These are phyloP conservation scores for Ilex aquifolium DNA, from an alignment of 257 asterid species.

Conservation along the genomic window DNA sequence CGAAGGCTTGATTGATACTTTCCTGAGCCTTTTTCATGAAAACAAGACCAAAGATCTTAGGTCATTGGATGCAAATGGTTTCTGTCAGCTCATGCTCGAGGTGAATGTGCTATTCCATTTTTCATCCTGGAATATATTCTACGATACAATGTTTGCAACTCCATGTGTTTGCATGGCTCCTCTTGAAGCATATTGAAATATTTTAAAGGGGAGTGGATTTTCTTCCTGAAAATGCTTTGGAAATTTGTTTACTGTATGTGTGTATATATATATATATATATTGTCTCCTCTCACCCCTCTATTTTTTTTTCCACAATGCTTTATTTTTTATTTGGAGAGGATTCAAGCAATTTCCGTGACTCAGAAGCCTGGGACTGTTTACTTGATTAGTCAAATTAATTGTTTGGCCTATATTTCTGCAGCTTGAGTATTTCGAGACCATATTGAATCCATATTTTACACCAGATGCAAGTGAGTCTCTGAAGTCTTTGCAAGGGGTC, in stretches of 20 bases:
- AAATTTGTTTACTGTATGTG: too few relatives aligned
- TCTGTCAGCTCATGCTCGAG: constrained; percentile 97
- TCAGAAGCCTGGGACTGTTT: not conserved
- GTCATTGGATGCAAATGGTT: constrained; percentile 86
- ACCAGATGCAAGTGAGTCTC: constrained; percentile 86
- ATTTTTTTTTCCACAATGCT: too few relatives aligned
- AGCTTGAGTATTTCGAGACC: constrained; percentile 98
- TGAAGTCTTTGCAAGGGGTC: constrained; percentile 87
- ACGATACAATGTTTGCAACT: not conserved
- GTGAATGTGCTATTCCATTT: constrained; percentile 27
- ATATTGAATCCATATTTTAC: constrained; percentile 91
- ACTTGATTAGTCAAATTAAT: constrained; percentile 1
- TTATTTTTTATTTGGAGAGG: too few relatives aligned
- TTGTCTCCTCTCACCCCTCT: not conserved
- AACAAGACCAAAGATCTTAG: constrained; percentile 53
- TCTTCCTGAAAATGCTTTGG: too few relatives aligned
- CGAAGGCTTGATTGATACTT: constrained; percentile 88
- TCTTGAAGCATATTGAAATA: not conserved
- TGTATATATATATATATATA: too few relatives aligned
- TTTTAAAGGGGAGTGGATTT: too few relatives aligned
- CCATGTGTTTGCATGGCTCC: constrained; percentile 2
- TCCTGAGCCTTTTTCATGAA: constrained; percentile 81
- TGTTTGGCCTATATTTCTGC: constrained; percentile 31
- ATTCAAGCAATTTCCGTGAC: too few relatives aligned
- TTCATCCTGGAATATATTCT: constrained; percentile 4